Evolutionary conservation across 2,329 filamentous ascomycete species (phyloP).

Genomic region (Tolypocladium tropicale): DNA sequence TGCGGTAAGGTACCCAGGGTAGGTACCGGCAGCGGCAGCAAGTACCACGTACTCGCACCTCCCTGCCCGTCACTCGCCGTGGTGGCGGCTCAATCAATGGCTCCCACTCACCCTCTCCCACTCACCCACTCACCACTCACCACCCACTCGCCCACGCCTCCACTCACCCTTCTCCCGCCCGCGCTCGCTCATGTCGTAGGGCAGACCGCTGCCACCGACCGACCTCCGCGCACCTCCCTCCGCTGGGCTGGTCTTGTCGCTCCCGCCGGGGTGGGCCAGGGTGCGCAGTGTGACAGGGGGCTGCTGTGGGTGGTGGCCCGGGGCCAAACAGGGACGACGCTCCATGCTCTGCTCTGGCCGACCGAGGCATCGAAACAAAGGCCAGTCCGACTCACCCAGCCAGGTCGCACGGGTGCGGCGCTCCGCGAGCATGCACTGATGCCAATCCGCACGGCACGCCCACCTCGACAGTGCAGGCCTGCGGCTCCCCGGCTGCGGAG

Average conservation of each 20-base stretch:
- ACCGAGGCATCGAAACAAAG: too few species aligned
- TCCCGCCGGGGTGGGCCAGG: slow-evolving; percentile 1
- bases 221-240: too few species aligned
- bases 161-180: not conserved
- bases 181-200: not conserved
- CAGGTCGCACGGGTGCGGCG: too few species aligned
- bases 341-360: not conserved
- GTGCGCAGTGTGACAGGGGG: not conserved
- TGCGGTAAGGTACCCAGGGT: too few species aligned
- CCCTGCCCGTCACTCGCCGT: not conserved
- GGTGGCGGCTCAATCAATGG: too few species aligned
- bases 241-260: not conserved
- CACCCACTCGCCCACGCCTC: not conserved
- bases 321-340: not conserved
- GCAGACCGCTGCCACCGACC: not conserved
- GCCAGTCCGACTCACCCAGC: too few species aligned
- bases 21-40: not conserved
- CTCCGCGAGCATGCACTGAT: too few species aligned
- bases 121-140: not conserved
- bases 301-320: not conserved
- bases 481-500: not conserved
- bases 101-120: not conserved
- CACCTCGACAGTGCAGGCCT: not conserved
- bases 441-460: not conserved
- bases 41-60: not conserved